phyloP scores from a whole-genome alignment of 2,329 filamentous ascomycete genomes.

The Calonectria montana region DNA sequence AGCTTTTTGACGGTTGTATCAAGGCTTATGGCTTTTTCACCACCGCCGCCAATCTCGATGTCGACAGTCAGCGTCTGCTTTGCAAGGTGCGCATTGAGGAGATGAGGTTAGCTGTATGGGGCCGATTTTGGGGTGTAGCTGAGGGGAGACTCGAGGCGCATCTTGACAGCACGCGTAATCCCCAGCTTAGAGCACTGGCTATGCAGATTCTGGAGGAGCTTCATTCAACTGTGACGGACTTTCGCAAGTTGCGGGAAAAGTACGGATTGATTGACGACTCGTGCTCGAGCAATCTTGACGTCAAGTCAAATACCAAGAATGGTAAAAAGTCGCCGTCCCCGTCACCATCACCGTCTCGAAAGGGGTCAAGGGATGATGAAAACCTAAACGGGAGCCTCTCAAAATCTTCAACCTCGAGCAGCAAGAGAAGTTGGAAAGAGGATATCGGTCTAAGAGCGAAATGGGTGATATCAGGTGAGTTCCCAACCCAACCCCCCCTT shows the following conservation, averaged over 20 bases:
- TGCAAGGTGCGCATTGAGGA: slow-evolving; percentile 63
- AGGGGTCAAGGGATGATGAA: slow-evolving; percentile 35
- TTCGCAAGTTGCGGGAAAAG: slow-evolving; percentile 53
- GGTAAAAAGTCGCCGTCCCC: slow-evolving; percentile 33
- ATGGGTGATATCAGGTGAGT: slow-evolving; percentile 57
- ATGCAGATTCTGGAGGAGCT: slow-evolving; percentile 56
- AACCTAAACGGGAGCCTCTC: slow-evolving; percentile 28
- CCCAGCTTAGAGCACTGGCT: slow-evolving; percentile 53
- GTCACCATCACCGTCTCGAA: slow-evolving; percentile 31
- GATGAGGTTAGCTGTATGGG: slow-evolving; percentile 60
- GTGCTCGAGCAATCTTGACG: slow-evolving; percentile 18
- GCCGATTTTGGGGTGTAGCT: slow-evolving; percentile 59
- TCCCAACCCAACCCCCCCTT: background rate
- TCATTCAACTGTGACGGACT: slow-evolving; percentile 58
- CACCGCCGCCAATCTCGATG: slow-evolving; percentile 54
- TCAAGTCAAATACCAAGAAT: slow-evolving; percentile 22
- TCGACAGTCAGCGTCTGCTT: slow-evolving; percentile 55
- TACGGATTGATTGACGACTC: slow-evolving; percentile 54
- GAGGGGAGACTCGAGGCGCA: slow-evolving; percentile 58
- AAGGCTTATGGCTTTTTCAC: slow-evolving; percentile 59
- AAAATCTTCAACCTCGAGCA: slow-evolving; percentile 27
- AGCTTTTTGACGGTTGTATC: slow-evolving; percentile 60
- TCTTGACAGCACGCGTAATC: slow-evolving; percentile 50
- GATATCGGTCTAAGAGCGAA: slow-evolving; percentile 51
- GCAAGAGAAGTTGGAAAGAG: slow-evolving; percentile 49